A percentile compares a stretch with the other conserved stretches of the same genome.
phyloP scores from a whole-genome alignment of 2,329 filamentous ascomycete species.

The Penicillium corylophilum region DNA sequence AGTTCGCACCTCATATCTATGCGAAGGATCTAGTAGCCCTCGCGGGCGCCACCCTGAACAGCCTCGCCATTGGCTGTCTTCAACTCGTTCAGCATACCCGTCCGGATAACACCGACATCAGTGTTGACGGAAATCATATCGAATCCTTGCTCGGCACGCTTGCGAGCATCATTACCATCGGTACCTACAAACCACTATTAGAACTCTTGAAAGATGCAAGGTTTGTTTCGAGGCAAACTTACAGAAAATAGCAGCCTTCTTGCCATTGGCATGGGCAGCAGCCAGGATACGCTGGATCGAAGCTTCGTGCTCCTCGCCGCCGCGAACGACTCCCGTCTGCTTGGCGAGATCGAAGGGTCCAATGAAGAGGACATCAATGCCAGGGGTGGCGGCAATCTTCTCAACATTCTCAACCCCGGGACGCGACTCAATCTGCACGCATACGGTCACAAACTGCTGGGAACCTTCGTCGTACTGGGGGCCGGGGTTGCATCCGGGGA shows the following conservation, averaged over 20 bases:
- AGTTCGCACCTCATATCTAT: not conserved
- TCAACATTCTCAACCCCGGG: constrained; percentile 45
- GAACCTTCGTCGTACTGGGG: constrained; percentile 36
- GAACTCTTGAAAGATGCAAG: not conserved
- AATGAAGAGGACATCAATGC: constrained; percentile 44
- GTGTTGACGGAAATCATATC: constrained; percentile 44
- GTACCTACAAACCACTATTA: constrained; percentile 23
- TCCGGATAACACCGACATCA: constrained; percentile 35
- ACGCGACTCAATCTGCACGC: constrained; percentile 45
- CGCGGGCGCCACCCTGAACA: constrained; percentile 5
- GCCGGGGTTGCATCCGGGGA: constrained; percentile 26
- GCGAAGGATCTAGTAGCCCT: constrained; percentile 10
- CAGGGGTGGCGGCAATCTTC: constrained; percentile 43
- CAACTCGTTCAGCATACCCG: constrained; percentile 35
- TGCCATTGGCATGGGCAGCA: constrained; percentile 37
- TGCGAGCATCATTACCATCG: constrained; percentile 35
- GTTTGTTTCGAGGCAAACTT: constrained; percentile 6
- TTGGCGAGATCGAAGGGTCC: constrained; percentile 41
- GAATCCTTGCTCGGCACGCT: constrained; percentile 38
- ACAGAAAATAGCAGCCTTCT: constrained; percentile 46
- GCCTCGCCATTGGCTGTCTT: constrained; percentile 30
- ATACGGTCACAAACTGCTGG: constrained; percentile 31
- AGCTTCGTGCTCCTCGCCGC: constrained; percentile 41
- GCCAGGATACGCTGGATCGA: constrained; percentile 38
- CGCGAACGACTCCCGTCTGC: constrained; percentile 37